These are phyloP conservation scores for Zygoascus hellenicus DNA, from an alignment of 1,139 yeast genomes.

Conservation along the genomic window DNA sequence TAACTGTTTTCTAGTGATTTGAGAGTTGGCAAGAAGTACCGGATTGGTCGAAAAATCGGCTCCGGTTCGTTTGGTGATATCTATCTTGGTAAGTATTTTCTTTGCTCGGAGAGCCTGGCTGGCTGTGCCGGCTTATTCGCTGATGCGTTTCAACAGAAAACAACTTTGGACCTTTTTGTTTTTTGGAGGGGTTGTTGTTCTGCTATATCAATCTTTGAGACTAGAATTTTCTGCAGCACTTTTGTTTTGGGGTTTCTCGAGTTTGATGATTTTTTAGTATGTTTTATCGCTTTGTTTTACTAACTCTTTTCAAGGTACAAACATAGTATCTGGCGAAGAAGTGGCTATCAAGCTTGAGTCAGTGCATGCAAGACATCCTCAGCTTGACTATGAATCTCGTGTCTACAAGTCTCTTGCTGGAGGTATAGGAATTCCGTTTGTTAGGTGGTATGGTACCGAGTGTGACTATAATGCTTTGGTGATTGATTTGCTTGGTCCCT, in stretches of 20 bases:
- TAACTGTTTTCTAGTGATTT: conserved; percentile 39
- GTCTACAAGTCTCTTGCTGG: conserved; percentile 93
- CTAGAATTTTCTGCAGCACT: too few species aligned
- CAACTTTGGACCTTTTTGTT: too few species aligned
- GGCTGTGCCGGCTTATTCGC: neutral
- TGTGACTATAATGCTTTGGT: conserved; percentile 97
- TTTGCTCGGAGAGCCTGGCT: neutral
- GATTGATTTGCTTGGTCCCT: conserved; percentile 91
- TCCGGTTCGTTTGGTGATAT: conserved; percentile 98
- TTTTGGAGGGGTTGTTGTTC: neutral
- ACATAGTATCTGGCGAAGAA: conserved; percentile 92
- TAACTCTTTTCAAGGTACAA: conserved; percentile 45
- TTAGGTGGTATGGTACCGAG: conserved; percentile 96
- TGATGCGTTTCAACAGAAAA: too few species aligned
- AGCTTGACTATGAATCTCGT: conserved; percentile 91
- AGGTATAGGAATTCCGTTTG: conserved; percentile 95
- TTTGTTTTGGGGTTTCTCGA: neutral
- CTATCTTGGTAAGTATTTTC: conserved; percentile 53
- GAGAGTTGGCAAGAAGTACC: conserved; percentile 90
- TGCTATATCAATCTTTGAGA: neutral
- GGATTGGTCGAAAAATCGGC: conserved; percentile 94
- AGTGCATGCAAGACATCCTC: conserved; percentile 90
- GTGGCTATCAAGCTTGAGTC: conserved; percentile 94
- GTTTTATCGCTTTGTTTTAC: conserved; percentile 1
- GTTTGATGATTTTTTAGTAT: neutral